Evolutionary conservation across 805 yeast genomes (phyloP).

Genomic region (Candida berthetii): DNA sequence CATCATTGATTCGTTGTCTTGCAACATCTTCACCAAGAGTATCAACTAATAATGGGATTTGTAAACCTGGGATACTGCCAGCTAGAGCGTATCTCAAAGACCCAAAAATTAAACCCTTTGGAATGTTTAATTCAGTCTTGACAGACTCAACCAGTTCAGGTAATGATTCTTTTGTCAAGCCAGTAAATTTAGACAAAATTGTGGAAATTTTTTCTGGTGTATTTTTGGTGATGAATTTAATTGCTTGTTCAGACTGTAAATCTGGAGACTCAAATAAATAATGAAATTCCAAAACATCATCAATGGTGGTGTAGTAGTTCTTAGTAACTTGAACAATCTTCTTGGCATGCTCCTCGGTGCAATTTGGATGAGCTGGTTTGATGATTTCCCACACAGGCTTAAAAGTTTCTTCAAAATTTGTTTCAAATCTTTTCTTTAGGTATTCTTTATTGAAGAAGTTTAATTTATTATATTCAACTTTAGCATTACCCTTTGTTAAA

Average conservation of each 20-base stretch:
- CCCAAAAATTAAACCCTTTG: conserved; percentile 41
- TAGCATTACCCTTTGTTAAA: conserved; percentile 89
- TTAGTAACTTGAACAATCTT: conserved; percentile 38
- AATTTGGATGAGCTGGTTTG: conserved; percentile 7
- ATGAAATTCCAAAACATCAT: conserved; percentile 44
- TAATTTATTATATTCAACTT: conserved; percentile 76
- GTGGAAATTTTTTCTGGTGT: conserved; percentile 5
- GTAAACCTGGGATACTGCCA: conserved; percentile 66
- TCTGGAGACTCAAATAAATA: conserved; percentile 40
- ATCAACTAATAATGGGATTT: conserved; percentile 49
- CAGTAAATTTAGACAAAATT: conserved; percentile 13
- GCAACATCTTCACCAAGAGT: conserved; percentile 44
- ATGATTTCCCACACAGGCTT: conserved; percentile 21
- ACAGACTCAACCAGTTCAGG: conserved; percentile 2
- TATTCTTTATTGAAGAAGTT: conserved; percentile 73
- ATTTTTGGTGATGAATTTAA: conserved; percentile 22
- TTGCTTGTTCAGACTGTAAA: conserved; percentile 18
- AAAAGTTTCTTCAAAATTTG: conserved; percentile 30
- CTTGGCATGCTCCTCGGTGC: conserved; percentile 26
- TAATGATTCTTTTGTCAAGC: conserved; percentile 3
- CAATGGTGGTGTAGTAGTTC: conserved; percentile 42
- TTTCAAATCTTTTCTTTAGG: conserved; percentile 36
- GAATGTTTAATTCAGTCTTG: neutral
- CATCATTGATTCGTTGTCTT: conserved; percentile 18
- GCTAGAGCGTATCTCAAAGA: conserved; percentile 62